Evolutionary conservation across 306 rosid genomes (phyloP), one percentile per base, ranked within the genome.

Genomic region (Canavalia ensiformis): DNA sequence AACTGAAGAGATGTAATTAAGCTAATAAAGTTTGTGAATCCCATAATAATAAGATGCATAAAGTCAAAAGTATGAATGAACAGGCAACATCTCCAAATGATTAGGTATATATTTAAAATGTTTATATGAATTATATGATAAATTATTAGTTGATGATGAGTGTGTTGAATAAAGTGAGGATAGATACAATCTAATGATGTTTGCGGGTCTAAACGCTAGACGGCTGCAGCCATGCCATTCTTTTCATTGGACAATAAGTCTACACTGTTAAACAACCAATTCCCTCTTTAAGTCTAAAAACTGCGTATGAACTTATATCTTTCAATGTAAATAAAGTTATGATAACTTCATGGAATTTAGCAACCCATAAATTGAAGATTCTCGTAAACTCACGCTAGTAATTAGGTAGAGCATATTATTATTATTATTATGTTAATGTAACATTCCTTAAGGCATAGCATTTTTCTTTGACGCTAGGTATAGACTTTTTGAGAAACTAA

Each of bases 401-500:
- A 8, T 58, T 30, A 30, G 64, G 37, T 3, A 1, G 7, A 57
- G 64, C 37, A 18, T 18, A 18, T 18, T 18, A 18, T 18, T 18
- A 18, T 18, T 18, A 7, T 47, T 2, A 8, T 47, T 47, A 25
- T 25, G 29, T 63, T 44, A 64, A 64, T 29, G 3, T 47, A 47
- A 10, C 49, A 37, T 45, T 45, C 7, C 5, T 45, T 45, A 45
- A 45, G 1, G 7, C 49, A 45, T 5, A 45, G 25, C 25, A 45
- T 45, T 45, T 45, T 8, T 5, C 9, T 45, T 45, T n/a, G 42
- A 66, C 52, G 52, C 41, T 66, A 41, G 35, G 13, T 46, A 66
- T 66, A 25, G 72, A 66, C 72, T 66, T 65, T 18, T 65, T 65
- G 12, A 65, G 33, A 7, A n/a, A 44, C 8, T 66, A 42, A n/a